These are phyloP conservation scores for Rhizophlyctis rosea DNA, from an alignment of 192 early-diverging fungal species.

Conservation along the genomic window DNA sequence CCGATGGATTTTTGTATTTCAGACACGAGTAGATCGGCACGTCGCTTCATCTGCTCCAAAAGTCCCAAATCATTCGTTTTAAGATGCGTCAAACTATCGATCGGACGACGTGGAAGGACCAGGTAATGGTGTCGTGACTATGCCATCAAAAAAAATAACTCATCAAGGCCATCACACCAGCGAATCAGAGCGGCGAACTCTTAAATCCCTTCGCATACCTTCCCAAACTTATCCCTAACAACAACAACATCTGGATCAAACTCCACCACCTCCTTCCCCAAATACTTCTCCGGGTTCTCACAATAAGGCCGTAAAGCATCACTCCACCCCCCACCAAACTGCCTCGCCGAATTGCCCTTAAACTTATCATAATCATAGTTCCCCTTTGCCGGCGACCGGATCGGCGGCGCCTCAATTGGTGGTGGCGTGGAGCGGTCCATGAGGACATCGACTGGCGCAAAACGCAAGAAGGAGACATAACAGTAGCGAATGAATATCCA, in stretches of 20 bases:
- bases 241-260: slow-evolving; percentile 45
- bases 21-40: slow-evolving; percentile 28
- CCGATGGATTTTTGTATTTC: slow-evolving; percentile 3
- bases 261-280: slow-evolving; percentile 30
- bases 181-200: not conserved
- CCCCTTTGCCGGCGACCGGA: not conserved
- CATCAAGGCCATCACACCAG: not conserved
- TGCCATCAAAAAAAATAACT: not conserved
- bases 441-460: not conserved
- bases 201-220: slow-evolving; percentile 24
- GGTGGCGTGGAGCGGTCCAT: not conserved
- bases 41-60: slow-evolving; percentile 30
- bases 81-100: slow-evolving; percentile 37
- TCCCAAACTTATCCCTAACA: slow-evolving; percentile 54
- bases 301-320: slow-evolving; percentile 40
- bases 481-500: too few relatives aligned
- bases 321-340: slow-evolving; percentile 16
- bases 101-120: slow-evolving; percentile 45
- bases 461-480: not conserved
- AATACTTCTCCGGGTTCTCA: slow-evolving; percentile 36
- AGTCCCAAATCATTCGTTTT: slow-evolving; percentile 25
- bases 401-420: not conserved
- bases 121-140: slow-evolving; percentile 43
- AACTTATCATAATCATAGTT: not conserved
- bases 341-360: not conserved